phyloP scores from a whole-genome alignment of 2,329 filamentous ascomycete species.

The Anthostomella pinea region DNA sequence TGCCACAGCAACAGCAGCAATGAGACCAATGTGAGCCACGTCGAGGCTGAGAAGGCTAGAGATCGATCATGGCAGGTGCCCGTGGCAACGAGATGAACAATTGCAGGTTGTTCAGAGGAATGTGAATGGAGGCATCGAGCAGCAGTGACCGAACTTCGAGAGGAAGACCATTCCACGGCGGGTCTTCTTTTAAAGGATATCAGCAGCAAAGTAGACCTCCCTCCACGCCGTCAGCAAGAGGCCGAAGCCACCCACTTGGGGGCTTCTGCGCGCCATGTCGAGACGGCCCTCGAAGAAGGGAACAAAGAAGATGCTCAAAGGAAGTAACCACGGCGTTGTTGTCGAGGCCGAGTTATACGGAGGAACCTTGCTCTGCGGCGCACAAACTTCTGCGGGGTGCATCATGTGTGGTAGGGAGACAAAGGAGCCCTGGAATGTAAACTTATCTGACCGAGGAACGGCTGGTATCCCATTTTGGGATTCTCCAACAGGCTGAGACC shows the following conservation, averaged over 20 bases:
- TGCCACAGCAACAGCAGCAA: constrained; percentile 32
- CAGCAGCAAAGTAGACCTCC: constrained; percentile 12
- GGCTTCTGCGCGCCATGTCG: constrained; percentile 13
- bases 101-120: constrained; percentile 26
- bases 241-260: constrained; percentile 15
- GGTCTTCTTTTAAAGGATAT: constrained; percentile 27
- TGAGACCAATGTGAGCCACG: constrained; percentile 26
- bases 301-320: constrained; percentile 29
- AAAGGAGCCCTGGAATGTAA: constrained; percentile 30
- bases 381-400: constrained; percentile 13
- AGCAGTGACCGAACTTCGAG: no score
- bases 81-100: constrained; percentile 25
- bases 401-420: constrained; percentile 13
- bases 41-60: constrained; percentile 24
- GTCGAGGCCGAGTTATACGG: constrained; percentile 22
- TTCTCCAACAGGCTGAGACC: constrained; percentile 13
- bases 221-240: constrained; percentile 10
- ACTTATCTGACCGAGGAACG: constrained; percentile 20
- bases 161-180: constrained; percentile 27
- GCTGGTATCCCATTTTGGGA: constrained; percentile 8
- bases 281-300: constrained; percentile 15
- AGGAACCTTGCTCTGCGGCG: constrained; percentile 11
- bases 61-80: constrained; percentile 24
- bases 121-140: constrained; percentile 27
- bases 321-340: constrained; percentile 22